Evolutionary conservation across 495 filamentous ascomycete genomes (phyloP).

Genomic region (Penicillium canescens): DNA sequence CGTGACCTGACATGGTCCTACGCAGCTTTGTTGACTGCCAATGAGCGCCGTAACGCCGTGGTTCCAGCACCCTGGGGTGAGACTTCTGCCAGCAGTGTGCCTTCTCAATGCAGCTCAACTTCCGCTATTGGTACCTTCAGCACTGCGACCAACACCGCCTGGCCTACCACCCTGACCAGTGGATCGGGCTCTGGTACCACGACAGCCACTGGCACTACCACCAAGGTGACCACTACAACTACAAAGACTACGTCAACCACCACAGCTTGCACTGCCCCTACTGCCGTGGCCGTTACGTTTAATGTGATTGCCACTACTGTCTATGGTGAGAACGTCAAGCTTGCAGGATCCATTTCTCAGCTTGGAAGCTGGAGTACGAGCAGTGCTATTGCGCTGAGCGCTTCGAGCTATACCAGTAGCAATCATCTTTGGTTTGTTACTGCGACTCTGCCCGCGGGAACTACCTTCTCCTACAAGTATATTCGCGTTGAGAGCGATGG

Average conservation of each 20-base stretch:
- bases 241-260: constrained; percentile 33
- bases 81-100: constrained; percentile 50
- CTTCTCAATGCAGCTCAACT: constrained; percentile 50
- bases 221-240: constrained; percentile 28
- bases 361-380: constrained; percentile 59
- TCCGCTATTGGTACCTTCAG: constrained; percentile 61
- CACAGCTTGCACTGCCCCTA: constrained; percentile 40
- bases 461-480: constrained; percentile 66
- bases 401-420: constrained; percentile 51
- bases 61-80: constrained; percentile 60
- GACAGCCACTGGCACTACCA: constrained; percentile 21
- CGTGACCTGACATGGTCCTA: constrained; percentile 56
- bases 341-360: constrained; percentile 54
- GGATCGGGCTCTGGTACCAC: constrained; percentile 22
- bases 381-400: constrained; percentile 51
- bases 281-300: constrained; percentile 59
- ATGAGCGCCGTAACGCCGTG: constrained; percentile 46
- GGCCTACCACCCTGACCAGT: constrained; percentile 55
- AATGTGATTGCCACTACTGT: constrained; percentile 53
- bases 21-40: constrained; percentile 50
- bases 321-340: constrained; percentile 59
- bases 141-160: constrained; percentile 51
- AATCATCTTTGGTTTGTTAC: constrained; percentile 61
- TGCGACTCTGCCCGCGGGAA: constrained; percentile 51
- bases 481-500: constrained; percentile 58